Base-by-base conservation (phyloP, 768 basidiomycete genomes). In the Boletus fagicola region DNA sequence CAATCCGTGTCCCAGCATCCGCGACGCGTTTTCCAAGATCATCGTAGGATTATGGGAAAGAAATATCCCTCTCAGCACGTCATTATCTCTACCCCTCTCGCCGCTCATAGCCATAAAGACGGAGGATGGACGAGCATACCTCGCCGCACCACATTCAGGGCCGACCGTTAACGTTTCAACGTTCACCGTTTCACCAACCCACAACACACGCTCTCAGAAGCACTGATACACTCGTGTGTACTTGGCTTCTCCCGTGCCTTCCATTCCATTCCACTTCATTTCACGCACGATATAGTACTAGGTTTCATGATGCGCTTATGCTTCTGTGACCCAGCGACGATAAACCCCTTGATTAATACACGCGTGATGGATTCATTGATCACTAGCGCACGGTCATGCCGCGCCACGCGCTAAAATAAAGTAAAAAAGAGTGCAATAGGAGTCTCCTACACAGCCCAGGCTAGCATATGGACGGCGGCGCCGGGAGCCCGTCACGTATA, bases 361-460 rank as follows among this genome's bases (percentile, higher is more conserved):
- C 43, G 28, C 59, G 58, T 60, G 59, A 61, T 50, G 35, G 22
- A 35, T 62, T 58, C 56, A 63, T 62, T 63, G 39, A 50, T 61
- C 48, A 38, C 58, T 51, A 40, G 22, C 43, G 53, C 30, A 31
- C 47, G 49, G 22, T 36, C 49, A 24, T 36, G 38, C 38, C 38
- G 36, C 36, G 39, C 58, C 59, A 48, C 40, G 38, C 44, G 30
- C n/a, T 48, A 36, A 44, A 11, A 13, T 18, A 6, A 57, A 36
- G 33, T 42, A 49, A 12, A n/a, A 22, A 13, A 24, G 15, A 6
- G 26, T 10, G 43, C 18, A 12, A 22, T 48, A 31, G 49, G 45
- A 30, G 30, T 5, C 10, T 31, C 5, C 2, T 39, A 5, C 58
- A 61, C 59, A 45, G 59, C 58, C 59, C n/a, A 15, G 18, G 6